These are phyloP conservation scores for Penicillium verhagenii DNA, from an alignment of 495 filamentous ascomycete species.

Conservation along the genomic window DNA sequence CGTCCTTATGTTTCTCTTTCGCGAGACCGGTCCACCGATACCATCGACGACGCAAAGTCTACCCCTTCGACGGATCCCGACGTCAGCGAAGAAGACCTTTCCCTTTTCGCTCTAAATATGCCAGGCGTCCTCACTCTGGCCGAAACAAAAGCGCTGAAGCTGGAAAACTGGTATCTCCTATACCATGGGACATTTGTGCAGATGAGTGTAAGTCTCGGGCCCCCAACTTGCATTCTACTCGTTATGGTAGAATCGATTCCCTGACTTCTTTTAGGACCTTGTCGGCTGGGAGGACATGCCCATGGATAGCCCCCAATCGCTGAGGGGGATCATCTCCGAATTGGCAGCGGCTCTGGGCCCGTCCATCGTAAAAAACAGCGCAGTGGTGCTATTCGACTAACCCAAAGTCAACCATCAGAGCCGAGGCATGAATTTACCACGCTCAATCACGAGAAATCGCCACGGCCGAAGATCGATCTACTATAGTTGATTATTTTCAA, in stretches of 20 bases:
- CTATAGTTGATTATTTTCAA: background rate
- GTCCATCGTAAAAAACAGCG: conserved; percentile 56
- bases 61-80: conserved; percentile 30
- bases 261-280: conserved; percentile 48
- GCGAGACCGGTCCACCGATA: conserved; percentile 34
- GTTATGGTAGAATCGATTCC: conserved; percentile 29
- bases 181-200: conserved; percentile 42
- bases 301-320: conserved; percentile 46
- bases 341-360: conserved; percentile 75
- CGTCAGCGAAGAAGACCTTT: conserved; percentile 44
- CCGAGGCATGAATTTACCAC: background rate
- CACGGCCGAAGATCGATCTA: background rate
- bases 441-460: background rate
- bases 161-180: conserved; percentile 57
- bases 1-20: conserved; percentile 70
- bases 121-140: conserved; percentile 70
- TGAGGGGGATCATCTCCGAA: conserved; percentile 72
- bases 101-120: conserved; percentile 69
- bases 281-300: conserved; percentile 64
- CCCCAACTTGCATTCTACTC: too few relatives aligned
- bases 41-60: conserved; percentile 7
- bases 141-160: conserved; percentile 59
- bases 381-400: conserved; percentile 44
- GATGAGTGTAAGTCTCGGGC: conserved; percentile 37
- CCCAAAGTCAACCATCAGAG: background rate